phyloP scores from a whole-genome alignment of 495 filamentous ascomycete genomes.

The Hypoxylon cercidicola region DNA sequence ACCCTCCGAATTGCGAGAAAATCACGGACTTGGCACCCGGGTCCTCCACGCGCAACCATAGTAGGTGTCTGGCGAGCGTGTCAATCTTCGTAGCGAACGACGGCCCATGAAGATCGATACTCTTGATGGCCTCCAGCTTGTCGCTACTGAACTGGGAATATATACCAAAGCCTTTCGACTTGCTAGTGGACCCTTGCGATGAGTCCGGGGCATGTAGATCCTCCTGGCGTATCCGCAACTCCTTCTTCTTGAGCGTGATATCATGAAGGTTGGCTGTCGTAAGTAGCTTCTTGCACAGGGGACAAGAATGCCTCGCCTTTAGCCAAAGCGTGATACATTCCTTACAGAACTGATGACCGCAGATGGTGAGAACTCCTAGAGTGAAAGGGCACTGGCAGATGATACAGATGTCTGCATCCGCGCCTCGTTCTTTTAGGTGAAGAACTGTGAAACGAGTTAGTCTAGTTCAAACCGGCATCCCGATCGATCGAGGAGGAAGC shows the following conservation, averaged over 20 bases:
- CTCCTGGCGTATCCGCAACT: constrained; percentile 77
- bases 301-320: constrained; percentile 69
- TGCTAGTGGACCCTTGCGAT: constrained; percentile 9
- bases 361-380: constrained; percentile 84
- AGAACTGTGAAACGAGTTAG: constrained; percentile 49
- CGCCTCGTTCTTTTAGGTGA: constrained; percentile 63
- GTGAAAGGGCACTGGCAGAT: constrained; percentile 82
- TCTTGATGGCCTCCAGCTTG: constrained; percentile 81
- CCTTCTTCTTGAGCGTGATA: constrained; percentile 82
- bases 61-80: constrained; percentile 78
- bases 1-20: constrained; percentile 87
- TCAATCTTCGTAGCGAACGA: constrained; percentile 92
- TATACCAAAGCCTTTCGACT: constrained; percentile 59
- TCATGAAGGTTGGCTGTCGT: constrained; percentile 73
- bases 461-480: background rate
- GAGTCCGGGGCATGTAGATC: constrained; percentile 1
- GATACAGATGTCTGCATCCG: constrained; percentile 72
- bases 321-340: constrained; percentile 86
- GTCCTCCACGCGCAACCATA: constrained; percentile 86
- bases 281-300: constrained; percentile 78
- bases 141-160: constrained; percentile 79
- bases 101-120: constrained; percentile 74
- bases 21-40: constrained; percentile 89
- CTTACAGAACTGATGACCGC: constrained; percentile 90
- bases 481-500: constrained; percentile 1